These are phyloP conservation scores for Solanum virginianum DNA, from an alignment of 257 asterid genomes.

Conservation along the genomic window DNA sequence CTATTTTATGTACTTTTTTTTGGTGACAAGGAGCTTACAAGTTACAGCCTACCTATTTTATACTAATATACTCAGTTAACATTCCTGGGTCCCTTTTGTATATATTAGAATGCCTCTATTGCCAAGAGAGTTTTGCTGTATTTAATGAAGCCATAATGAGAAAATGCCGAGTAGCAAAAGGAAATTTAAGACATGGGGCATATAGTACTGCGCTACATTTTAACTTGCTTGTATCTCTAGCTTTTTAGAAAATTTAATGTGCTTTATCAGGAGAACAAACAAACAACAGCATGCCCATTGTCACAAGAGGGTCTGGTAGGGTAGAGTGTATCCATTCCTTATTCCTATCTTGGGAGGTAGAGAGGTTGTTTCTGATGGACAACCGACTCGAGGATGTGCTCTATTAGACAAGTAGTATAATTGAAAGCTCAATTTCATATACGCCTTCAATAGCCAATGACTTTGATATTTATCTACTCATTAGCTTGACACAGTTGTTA, in stretches of 20 bases:
- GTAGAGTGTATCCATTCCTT: background rate
- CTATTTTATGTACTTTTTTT: background rate
- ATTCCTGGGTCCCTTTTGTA: background rate
- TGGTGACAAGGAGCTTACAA: background rate
- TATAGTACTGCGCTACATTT: background rate
- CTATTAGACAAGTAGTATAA: background rate
- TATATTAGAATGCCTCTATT: background rate
- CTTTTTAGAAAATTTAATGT: background rate
- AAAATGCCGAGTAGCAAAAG: background rate
- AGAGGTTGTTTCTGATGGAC: background rate
- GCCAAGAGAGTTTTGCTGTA: background rate
- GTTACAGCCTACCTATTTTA: background rate
- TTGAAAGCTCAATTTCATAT: background rate
- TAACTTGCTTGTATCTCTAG: background rate
- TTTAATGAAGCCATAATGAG: background rate
- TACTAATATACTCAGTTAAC: background rate
- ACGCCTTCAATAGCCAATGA: background rate
- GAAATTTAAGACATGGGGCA: background rate
- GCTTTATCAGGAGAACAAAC: background rate
- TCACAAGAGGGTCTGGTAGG: background rate
- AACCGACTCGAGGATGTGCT: background rate
- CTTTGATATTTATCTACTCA: background rate
- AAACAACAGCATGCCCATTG: background rate
- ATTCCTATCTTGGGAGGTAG: background rate
- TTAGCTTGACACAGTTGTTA: background rate